These are phyloP conservation scores for Blastobotrys parvus DNA, from an alignment of 805 yeast species.

Conservation along the genomic window DNA sequence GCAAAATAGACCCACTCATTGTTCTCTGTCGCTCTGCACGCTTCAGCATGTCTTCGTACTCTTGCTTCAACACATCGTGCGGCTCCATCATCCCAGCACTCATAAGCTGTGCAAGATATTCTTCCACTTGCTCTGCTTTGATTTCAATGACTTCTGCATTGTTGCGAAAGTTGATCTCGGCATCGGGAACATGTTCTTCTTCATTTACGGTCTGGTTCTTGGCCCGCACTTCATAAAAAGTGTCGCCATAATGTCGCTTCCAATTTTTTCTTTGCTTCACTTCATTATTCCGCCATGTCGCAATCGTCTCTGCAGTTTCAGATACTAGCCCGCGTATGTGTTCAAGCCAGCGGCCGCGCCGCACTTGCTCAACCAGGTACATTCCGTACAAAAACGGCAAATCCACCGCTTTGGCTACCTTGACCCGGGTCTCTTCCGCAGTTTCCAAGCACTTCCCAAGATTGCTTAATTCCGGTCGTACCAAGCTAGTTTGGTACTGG, in stretches of 20 bases:
- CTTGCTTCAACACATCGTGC: conserved; percentile 20
- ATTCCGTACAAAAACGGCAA: conserved; percentile 32
- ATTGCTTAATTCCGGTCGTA: conserved; percentile 22
- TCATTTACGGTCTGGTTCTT: not conserved
- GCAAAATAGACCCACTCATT: too few relatives aligned
- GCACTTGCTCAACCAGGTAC: conserved; percentile 26
- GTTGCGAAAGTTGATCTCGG: not conserved
- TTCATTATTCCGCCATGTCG: conserved; percentile 51
- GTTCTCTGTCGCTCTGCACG: conserved; percentile 11
- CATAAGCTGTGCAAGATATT: conserved; percentile 19
- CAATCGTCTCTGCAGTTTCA: conserved; percentile 43
- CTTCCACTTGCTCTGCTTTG: conserved; percentile 8
- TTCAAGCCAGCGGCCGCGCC: conserved; percentile 26
- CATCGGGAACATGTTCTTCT: not conserved
- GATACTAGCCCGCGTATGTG: conserved; percentile 16
- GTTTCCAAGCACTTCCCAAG: conserved; percentile 18
- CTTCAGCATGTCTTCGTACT: conserved; percentile 24
- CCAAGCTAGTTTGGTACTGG: conserved; percentile 23
- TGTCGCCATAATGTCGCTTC: conserved; percentile 49
- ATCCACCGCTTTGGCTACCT: conserved; percentile 28
- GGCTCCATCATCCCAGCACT: conserved; percentile 19
- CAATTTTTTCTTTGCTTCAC: conserved; percentile 47
- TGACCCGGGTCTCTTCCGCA: conserved; percentile 23
- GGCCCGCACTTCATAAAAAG: not conserved
- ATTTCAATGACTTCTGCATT: conserved; percentile 17